Evolutionary conservation across 257 asterid species (phyloP), one percentile per base, ranked within the genome.

Genomic region (Leonotis leonurus): DNA sequence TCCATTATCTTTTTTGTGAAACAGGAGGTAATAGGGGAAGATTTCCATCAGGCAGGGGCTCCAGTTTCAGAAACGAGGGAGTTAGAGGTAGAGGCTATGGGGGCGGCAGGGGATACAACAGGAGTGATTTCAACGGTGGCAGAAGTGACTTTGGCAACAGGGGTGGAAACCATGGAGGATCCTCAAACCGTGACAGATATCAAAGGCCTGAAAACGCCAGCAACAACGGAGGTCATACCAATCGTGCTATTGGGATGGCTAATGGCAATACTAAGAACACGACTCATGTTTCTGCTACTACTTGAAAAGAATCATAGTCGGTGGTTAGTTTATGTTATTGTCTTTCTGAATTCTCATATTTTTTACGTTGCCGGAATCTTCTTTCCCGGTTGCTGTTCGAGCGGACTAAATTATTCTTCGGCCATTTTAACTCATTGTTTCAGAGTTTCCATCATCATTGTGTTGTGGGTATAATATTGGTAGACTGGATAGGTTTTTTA

Each of bases 41-140:
- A 65, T 83, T 70, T 35, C 86, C 56, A 53, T 22, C 80, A n/a
- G 86, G 79, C 67, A 78, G 89, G 67, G 89, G 86, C 18, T 40
- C 77, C 14, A 86, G 80, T 36, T 77, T 76, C 78, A 77, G 87
- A 73, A 71, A 43, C 2, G 86, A 76, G 11, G 83, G 81, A 63
- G 70, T 43, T 26, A 85, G 96, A 69, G 97, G 95, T 2, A 93
- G 97, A 13, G 73, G 70, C 72, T 86, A 77, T 51, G 89, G 80
- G 41, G 94, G 96, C 51, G 81, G 88, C 55, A 75, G 96, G 59
- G 80, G 80, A 30, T 75, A 81, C 44, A 80, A 75, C 63, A 78
- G 92, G 67, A 80, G 74, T 24, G 96, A 84, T 41, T 88, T 74
- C 48, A 69, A 66, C 58, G 79, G 86, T n/a, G n/a, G n/a, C 21